phyloP scores from a whole-genome alignment of 106 monocot species.

The Dendrobium huoshanense region DNA sequence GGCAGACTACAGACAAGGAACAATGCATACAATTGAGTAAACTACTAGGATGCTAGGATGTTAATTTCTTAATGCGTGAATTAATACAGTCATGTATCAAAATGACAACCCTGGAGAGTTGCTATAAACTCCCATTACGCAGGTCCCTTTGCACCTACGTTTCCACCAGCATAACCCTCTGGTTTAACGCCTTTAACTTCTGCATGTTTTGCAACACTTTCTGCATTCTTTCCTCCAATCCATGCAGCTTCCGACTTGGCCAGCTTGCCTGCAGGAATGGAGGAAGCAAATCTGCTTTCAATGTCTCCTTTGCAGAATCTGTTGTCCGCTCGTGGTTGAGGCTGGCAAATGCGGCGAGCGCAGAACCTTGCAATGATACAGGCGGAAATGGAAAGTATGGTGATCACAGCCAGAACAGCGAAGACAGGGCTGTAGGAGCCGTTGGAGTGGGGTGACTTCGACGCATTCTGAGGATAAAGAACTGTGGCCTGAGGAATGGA shows the following conservation, averaged over 20 bases:
- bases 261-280: conserved; percentile 8
- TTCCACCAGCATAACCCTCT: not conserved
- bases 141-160: not conserved
- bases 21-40: too few species aligned
- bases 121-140: too few species aligned
- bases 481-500: conserved; percentile 5
- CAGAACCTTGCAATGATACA: conserved; percentile 12
- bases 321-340: not conserved
- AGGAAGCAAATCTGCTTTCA: not conserved
- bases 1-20: too few species aligned
- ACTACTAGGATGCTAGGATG: too few species aligned
- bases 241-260: not conserved
- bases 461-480: not conserved
- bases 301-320: not conserved
- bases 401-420: conserved; percentile 13
- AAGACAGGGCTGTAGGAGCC: conserved; percentile 20
- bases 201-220: not conserved
- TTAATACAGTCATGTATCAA: too few species aligned
- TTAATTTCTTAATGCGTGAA: too few species aligned
- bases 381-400: conserved; percentile 1
- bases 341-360: conserved; percentile 7
- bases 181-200: not conserved
- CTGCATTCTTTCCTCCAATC: not conserved
- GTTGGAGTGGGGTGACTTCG: not conserved
- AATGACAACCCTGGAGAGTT: too few species aligned